Conservation (phyloP, 1,284 basidiomycete genomes). For the Puccinia horiana region DNA sequence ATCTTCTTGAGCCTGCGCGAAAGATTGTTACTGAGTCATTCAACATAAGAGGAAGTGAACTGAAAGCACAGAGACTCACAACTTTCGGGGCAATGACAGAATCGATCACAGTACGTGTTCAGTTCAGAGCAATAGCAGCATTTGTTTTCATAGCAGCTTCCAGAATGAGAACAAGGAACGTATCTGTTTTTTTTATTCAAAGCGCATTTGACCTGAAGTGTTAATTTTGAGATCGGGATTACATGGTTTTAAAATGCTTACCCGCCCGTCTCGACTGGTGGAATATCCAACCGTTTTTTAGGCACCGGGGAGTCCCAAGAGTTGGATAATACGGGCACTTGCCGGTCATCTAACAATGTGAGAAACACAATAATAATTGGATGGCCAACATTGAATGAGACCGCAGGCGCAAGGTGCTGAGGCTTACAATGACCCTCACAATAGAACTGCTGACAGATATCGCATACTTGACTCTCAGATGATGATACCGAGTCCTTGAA, state of each 20-base stretch:
- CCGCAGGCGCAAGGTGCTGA: neutral
- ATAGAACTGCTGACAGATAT: slow-evolving; percentile 29
- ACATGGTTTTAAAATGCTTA: neutral
- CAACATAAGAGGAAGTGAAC: slow-evolving; percentile 4
- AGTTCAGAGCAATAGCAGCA: neutral
- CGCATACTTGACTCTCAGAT: neutral
- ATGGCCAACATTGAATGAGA: no score
- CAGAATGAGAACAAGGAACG: slow-evolving; percentile 27
- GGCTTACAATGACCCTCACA: slow-evolving; percentile 35
- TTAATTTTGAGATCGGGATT: neutral
- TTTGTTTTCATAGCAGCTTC: slow-evolving; percentile 6
- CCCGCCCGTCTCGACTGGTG: slow-evolving; percentile 24
- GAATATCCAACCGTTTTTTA: neutral
- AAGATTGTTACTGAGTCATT: neutral
- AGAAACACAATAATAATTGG: neutral
- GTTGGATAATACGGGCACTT: neutral
- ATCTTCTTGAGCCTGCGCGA: slow-evolving; percentile 20
- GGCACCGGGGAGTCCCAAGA: neutral
- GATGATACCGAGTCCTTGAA: neutral
- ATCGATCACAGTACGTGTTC: slow-evolving; percentile 21
- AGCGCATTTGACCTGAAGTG: neutral
- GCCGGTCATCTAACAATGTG: neutral
- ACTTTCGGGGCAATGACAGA: slow-evolving; percentile 9
- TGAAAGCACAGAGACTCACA: neutral
- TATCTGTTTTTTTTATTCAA: neutral